Conservation (phyloP, 2,329 filamentous ascomycete species). For the Cladosporium sp. region DNA sequence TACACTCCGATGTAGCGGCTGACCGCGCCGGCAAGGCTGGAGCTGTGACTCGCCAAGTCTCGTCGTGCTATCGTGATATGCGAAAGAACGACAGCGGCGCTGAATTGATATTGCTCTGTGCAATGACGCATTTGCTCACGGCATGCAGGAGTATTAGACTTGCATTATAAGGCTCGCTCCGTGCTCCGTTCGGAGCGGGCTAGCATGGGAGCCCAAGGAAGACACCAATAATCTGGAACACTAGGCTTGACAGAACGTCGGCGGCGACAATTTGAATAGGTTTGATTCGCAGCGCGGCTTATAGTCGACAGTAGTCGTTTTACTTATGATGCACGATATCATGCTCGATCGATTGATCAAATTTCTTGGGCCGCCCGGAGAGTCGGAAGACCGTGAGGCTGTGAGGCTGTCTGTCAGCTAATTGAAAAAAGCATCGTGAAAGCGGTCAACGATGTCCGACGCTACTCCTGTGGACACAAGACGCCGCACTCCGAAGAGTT, state of each 20-base stretch:
- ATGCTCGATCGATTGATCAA: neutral
- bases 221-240: neutral
- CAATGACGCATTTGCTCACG: slow-evolving; percentile 1
- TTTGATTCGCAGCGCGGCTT: neutral
- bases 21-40: slow-evolving; percentile 14
- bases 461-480: neutral
- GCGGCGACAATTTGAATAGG: neutral
- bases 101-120: slow-evolving; percentile 6
- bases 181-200: slow-evolving; percentile 19
- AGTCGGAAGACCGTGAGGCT: neutral
- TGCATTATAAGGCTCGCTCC: slow-evolving; percentile 17
- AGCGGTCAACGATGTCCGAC: too few relatives aligned
- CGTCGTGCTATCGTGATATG: neutral
- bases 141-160: slow-evolving; percentile 17
- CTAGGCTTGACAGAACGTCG: neutral
- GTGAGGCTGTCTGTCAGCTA: neutral
- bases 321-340: neutral
- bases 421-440: neutral
- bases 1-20: slow-evolving; percentile 15
- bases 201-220: slow-evolving; percentile 1
- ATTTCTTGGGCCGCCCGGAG: neutral
- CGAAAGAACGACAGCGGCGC: slow-evolving; percentile 17
- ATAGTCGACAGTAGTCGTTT: neutral
- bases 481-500: neutral
- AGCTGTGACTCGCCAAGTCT: neutral